Conservation (phyloP, 148 eudicot genomes). For the Persicaria tinctoria region DNA sequence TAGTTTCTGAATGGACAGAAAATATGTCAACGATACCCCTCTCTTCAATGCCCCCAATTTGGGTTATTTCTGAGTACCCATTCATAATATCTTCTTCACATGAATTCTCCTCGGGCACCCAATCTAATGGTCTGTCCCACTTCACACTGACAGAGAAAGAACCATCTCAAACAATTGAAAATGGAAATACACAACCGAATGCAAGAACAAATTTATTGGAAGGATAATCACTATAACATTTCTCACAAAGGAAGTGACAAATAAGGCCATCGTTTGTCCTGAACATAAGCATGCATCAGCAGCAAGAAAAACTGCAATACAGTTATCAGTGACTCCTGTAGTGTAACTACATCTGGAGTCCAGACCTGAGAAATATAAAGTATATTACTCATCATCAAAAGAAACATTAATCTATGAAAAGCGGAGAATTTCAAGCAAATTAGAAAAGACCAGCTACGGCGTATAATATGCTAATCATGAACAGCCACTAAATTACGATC, state of each 20-base stretch:
- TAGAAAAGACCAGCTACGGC: not conserved
- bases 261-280: slow-evolving; percentile 89
- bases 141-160: slow-evolving; percentile 37
- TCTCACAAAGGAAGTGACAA: slow-evolving; percentile 79
- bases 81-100: slow-evolving; percentile 15
- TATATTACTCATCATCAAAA: not conserved
- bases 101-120: slow-evolving; percentile 67
- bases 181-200: not conserved
- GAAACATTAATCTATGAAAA: not conserved
- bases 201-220: not conserved
- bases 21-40: slow-evolving; percentile 42
- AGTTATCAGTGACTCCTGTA: slow-evolving; percentile 71
- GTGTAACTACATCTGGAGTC: slow-evolving; percentile 77
- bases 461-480: not conserved
- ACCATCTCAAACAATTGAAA: slow-evolving; percentile 7
- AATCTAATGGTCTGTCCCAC: slow-evolving; percentile 72
- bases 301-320: slow-evolving; percentile 74
- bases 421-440: not conserved
- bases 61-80: slow-evolving; percentile 28
- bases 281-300: slow-evolving; percentile 83
- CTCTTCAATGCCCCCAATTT: slow-evolving; percentile 28
- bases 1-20: slow-evolving; percentile 53
- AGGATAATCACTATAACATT: not conserved
- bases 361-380: slow-evolving; percentile 52
- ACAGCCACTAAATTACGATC: not conserved